Evolutionary conservation across 345 rosid species (phyloP).

Genomic region (Carallia brachiata): DNA sequence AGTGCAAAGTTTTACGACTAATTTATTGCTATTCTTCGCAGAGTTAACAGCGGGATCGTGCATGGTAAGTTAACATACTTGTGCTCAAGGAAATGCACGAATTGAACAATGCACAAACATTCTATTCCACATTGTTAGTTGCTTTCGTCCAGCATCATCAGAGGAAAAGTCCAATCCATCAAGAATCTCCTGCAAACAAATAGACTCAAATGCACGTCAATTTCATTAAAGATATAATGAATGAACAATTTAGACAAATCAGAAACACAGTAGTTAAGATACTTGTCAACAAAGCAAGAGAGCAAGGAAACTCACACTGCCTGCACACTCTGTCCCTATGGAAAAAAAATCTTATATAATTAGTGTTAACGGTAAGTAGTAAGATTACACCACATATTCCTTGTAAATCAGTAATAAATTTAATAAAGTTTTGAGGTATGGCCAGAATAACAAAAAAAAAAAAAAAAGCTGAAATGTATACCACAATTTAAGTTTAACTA

Average conservation of each 20-base stretch:
- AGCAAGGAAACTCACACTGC: too few relatives aligned
- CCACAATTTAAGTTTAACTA: neutral
- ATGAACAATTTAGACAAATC: neutral
- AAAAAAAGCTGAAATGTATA: neutral
- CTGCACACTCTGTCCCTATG: too few relatives aligned
- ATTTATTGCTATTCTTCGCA: too few relatives aligned
- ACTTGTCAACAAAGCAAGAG: neutral
- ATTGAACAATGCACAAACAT: too few relatives aligned
- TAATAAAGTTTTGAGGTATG: neutral
- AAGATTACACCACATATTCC: neutral
- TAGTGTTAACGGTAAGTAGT: neutral
- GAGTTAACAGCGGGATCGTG: too few relatives aligned
- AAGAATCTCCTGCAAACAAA: conserved; percentile 68
- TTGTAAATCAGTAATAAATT: neutral
- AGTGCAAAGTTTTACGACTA: too few relatives aligned
- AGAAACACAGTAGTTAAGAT: neutral
- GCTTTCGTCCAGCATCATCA: conserved; percentile 36
- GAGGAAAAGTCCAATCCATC: conserved; percentile 82
- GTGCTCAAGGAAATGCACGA: too few relatives aligned
- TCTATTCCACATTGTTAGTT: too few relatives aligned
- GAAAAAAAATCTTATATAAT: neutral
- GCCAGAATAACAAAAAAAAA: neutral
- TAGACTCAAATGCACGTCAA: conserved; percentile 10
- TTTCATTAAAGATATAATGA: neutral
- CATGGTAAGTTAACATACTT: too few relatives aligned